Evolutionary conservation across 441 rosid genomes (phyloP), one percentile per base, ranked within the genome.

Genomic region (Corymbia citriodora): DNA sequence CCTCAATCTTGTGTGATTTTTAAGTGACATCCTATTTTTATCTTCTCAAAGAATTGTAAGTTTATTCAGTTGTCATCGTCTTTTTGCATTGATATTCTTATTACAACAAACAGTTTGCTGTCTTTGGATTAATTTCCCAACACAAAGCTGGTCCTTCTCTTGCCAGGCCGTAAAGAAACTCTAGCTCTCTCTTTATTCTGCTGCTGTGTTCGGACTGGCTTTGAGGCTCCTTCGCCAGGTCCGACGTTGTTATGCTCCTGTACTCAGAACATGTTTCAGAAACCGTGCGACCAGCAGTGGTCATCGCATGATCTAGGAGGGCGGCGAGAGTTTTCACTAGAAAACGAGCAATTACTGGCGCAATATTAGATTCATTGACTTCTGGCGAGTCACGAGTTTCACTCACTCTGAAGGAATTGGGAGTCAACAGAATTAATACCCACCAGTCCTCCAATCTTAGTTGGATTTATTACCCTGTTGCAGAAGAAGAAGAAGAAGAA

Each of bases 221-320:
- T 55, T 2, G 5, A 55, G 61, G 27, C 21, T 21, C 18, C 27
- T 55, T 55, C 0, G 5, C 61, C 61, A 0, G 1, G 61, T 17
- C 21, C 2, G 6, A 55, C 10, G 2, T 7, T n/a, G 4, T 31
- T 8, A 65, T 65, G 19, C 18, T 65, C 36, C 18, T 8, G 36
- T n/a, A 8, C 72, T 65, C 19, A 10, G 72, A 65, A 65, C 72
- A 65, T 12, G 36, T n/a, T 65, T 65, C 19, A 0, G 36, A 29
- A n/a, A 65, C 72, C 19, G 7, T n/a, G 17, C 14, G 3, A n/a
- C 19, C 10, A 19, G 36, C 74, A 3, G 74, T n/a, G 10, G 74
- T 15, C n/a, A 13, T n/a, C 36, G 16, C 74, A 15, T n/a, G 74
- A 36, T 65, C 15, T 15, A n/a, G 36, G 19, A 14, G 72, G 36